These are phyloP conservation scores for Xanthoceras sorbifolium DNA, from an alignment of 345 rosid genomes.

Conservation along the genomic window DNA sequence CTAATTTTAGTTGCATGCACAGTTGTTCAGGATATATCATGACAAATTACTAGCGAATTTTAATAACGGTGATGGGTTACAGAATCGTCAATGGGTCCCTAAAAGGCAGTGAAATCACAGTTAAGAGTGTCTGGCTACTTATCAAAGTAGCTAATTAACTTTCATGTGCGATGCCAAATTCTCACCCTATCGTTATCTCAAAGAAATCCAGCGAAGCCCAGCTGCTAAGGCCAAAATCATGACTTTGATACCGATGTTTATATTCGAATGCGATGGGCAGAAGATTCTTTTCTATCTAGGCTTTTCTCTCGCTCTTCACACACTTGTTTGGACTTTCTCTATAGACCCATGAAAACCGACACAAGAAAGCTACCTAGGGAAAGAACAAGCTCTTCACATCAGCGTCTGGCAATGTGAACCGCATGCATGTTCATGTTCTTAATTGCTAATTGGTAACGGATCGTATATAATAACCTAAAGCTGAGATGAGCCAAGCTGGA, in stretches of 20 bases:
- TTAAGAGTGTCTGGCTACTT: neutral
- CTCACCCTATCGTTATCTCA: slow-evolving; percentile 16
- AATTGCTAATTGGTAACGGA: neutral
- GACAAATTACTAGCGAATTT: neutral
- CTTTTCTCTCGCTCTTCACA: neutral
- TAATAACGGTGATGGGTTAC: neutral
- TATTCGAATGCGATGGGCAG: neutral
- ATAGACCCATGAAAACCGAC: neutral
- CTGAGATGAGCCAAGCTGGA: too few species aligned
- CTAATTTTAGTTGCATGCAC: too few species aligned
- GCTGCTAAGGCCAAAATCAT: neutral
- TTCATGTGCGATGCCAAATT: slow-evolving; percentile 1
- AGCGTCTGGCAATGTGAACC: neutral
- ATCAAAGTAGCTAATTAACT: neutral
- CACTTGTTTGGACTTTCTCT: neutral
- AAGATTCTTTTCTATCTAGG: neutral
- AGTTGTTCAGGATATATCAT: too few species aligned
- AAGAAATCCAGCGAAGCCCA: neutral
- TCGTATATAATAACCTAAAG: too few species aligned
- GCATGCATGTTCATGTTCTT: neutral
- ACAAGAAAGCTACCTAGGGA: neutral
- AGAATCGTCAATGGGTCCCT: neutral
- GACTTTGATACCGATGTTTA: slow-evolving; percentile 1
- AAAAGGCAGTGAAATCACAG: neutral
- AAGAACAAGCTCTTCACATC: neutral